Percentiles rank a stretch among this genome's conserved stretches.
phyloP scores from a whole-genome alignment of 192 early-diverging fungal species.

The Funneliformis geosporum region DNA sequence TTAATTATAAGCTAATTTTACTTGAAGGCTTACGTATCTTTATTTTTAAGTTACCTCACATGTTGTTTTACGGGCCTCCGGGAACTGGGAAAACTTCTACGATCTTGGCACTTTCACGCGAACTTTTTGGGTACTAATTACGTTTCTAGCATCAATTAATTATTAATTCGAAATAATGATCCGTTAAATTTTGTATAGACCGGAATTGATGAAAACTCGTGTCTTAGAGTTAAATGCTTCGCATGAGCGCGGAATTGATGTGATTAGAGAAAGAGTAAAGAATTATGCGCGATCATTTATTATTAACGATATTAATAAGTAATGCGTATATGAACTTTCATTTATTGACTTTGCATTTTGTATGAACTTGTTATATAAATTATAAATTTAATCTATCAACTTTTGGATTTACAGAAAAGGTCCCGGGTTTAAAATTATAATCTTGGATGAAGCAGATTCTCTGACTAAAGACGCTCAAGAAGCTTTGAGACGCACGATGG shows the following conservation, averaged over 20 bases:
- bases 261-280: slow-evolving; percentile 92
- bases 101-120: slow-evolving; percentile 85
- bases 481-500: slow-evolving; percentile 91
- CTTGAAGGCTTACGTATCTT: neutral
- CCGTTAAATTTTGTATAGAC: slow-evolving; percentile 55
- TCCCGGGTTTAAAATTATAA: slow-evolving; percentile 95
- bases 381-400: neutral
- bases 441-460: slow-evolving; percentile 96
- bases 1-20: neutral
- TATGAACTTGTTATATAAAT: neutral
- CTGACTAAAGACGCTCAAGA: slow-evolving; percentile 95
- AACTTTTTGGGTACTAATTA: slow-evolving; percentile 72
- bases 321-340: neutral
- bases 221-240: slow-evolving; percentile 96
- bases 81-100: slow-evolving; percentile 98
- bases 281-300: slow-evolving; percentile 84
- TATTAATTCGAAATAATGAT: neutral
- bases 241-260: slow-evolving; percentile 94
- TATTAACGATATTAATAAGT: neutral
- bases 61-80: slow-evolving; percentile 97
- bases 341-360: neutral
- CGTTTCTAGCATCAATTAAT: neutral
- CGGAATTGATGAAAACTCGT: slow-evolving; percentile 72
- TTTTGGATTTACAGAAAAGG: slow-evolving; percentile 37
- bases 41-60: slow-evolving; percentile 82